phyloP scores from a whole-genome alignment of 2,329 filamentous ascomycete genomes.

The Exophiala xenobiotica region DNA sequence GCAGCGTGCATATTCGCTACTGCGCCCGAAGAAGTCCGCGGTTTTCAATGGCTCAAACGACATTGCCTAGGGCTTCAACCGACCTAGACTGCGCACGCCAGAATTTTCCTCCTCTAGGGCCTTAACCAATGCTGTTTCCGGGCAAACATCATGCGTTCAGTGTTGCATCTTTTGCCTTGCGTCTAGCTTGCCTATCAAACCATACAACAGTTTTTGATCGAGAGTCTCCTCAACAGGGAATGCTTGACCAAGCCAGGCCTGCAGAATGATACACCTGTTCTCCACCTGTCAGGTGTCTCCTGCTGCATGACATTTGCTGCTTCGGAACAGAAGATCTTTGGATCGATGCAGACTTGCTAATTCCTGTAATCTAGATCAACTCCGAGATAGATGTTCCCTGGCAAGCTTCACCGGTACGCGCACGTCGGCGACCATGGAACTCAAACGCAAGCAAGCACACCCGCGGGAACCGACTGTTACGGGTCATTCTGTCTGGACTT shows the following conservation, averaged over 20 bases:
- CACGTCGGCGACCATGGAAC: slow-evolving; percentile 17
- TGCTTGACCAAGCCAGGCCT: slow-evolving; percentile 1
- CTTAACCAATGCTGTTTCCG: not conserved
- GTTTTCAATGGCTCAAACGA: slow-evolving; percentile 1
- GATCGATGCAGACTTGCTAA: not conserved
- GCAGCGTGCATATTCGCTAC: slow-evolving; percentile 12
- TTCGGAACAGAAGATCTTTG: slow-evolving; percentile 13
- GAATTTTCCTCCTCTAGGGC: slow-evolving; percentile 2
- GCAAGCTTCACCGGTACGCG: slow-evolving; percentile 23
- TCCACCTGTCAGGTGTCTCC: slow-evolving; percentile 23
- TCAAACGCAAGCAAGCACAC: slow-evolving; percentile 8
- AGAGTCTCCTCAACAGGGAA: not conserved
- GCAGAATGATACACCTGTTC: slow-evolving; percentile 14
- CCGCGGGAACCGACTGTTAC: not conserved
- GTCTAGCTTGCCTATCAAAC: slow-evolving; percentile 20
- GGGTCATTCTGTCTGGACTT: slow-evolving; percentile 5
- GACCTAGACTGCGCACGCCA: slow-evolving; percentile 20
- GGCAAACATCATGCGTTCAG: not conserved
- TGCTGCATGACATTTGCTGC: slow-evolving; percentile 18
- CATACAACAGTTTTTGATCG: not conserved
- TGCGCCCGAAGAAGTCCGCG: slow-evolving; percentile 8
- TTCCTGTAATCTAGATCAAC: not conserved
- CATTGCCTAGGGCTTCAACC: slow-evolving; percentile 2
- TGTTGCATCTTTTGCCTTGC: slow-evolving; percentile 5
- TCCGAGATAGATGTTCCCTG: not conserved